Conservation (phyloP, 495 filamentous ascomycete species). For the Lentithecium fluviatile region DNA sequence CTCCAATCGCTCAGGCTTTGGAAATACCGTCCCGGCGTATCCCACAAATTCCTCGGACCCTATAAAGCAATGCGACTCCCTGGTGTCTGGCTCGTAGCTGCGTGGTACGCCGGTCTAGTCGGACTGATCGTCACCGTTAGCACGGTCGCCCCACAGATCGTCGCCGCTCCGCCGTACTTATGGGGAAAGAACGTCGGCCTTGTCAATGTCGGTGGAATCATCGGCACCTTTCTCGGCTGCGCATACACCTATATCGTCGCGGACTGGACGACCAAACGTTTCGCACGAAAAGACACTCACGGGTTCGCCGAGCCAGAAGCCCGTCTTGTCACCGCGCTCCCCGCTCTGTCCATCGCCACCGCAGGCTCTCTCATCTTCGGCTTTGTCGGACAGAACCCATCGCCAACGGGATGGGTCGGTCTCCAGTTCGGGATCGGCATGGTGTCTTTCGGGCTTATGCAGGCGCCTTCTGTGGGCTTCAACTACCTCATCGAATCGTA, state of each 20-base stretch:
- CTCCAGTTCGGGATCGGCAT: constrained; percentile 34
- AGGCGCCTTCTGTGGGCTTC: constrained; percentile 40
- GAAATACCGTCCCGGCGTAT: constrained; percentile 22
- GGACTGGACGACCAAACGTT: constrained; percentile 27
- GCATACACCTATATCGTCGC: constrained; percentile 33
- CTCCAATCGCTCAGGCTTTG: constrained; percentile 25
- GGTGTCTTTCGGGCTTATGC: constrained; percentile 37
- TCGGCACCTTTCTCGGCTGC: constrained; percentile 32
- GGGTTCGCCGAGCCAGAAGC: constrained; percentile 39
- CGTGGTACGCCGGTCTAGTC: constrained; percentile 39
- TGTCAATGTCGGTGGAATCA: constrained; percentile 32
- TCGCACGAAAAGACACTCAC: constrained; percentile 32
- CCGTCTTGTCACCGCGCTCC: constrained; percentile 32
- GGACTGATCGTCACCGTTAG: constrained; percentile 36
- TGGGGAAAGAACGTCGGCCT: constrained; percentile 37
- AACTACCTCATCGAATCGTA: constrained; percentile 42
- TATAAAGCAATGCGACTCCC: constrained; percentile 34
- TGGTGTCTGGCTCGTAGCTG: constrained; percentile 37
- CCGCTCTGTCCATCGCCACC: constrained; percentile 35
- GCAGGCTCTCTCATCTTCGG: constrained; percentile 36
- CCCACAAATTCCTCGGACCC: constrained; percentile 33
- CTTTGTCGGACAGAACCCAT: constrained; percentile 31
- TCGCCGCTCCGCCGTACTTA: constrained; percentile 38
- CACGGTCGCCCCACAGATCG: constrained; percentile 34
- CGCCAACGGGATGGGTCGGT: constrained; percentile 35